Evolutionary conservation across 495 filamentous ascomycete genomes (phyloP).

Genomic region (Xylaria castorea): DNA sequence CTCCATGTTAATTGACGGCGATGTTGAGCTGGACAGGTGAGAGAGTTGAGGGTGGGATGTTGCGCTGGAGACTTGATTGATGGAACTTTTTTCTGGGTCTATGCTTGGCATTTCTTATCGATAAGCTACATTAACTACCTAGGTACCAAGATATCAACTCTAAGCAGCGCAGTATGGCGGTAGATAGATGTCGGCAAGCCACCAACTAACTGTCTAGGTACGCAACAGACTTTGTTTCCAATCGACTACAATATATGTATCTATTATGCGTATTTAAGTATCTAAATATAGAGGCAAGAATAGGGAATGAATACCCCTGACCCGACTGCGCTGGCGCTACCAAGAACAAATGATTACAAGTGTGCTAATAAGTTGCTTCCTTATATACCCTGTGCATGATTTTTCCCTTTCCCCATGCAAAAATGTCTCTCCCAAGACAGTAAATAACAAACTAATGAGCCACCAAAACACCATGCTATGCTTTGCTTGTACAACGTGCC

Average conservation of each 20-base stretch:
- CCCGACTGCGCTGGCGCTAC: not conserved
- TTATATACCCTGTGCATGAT: not conserved
- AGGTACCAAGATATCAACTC: too few relatives aligned
- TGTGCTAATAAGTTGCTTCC: slow-evolving; percentile 13
- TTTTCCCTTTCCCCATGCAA: slow-evolving; percentile 20
- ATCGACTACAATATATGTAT: not conserved
- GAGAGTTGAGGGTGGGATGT: slow-evolving; percentile 17
- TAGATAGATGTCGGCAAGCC: not conserved
- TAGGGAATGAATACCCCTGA: not conserved
- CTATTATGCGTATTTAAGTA: slow-evolving; percentile 10
- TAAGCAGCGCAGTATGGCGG: too few relatives aligned
- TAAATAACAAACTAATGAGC: slow-evolving; percentile 2
- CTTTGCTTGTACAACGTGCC: slow-evolving; percentile 23
- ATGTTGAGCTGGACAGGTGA: slow-evolving; percentile 14
- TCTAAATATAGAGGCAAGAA: slow-evolving; percentile 13
- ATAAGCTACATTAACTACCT: too few relatives aligned
- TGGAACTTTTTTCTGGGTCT: slow-evolving; percentile 31
- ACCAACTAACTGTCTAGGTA: not conserved
- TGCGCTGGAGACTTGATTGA: slow-evolving; percentile 2
- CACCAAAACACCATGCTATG: slow-evolving; percentile 24
- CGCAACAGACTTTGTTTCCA: not conserved
- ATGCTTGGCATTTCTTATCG: slow-evolving; percentile 16
- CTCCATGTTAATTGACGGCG: slow-evolving; percentile 43
- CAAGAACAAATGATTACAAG: slow-evolving; percentile 26
- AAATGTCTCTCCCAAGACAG: not conserved